phyloP scores from a whole-genome alignment of 106 monocot species.

The Dendrobium chrysotoxum region DNA sequence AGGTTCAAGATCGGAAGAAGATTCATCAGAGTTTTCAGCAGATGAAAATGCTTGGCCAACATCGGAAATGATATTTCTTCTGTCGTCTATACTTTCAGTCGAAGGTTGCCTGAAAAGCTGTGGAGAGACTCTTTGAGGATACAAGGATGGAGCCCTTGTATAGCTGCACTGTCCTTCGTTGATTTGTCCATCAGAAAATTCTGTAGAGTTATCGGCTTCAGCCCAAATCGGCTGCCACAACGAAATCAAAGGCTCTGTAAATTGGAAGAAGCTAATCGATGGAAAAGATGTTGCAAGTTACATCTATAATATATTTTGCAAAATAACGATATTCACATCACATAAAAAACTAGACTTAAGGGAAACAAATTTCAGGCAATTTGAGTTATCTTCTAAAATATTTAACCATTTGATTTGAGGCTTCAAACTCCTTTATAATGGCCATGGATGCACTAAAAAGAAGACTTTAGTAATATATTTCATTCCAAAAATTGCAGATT shows the following conservation, averaged over 20 bases:
- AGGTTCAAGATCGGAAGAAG: constrained; percentile 26
- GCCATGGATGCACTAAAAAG: too few species aligned
- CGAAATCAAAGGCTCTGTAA: constrained; percentile 1
- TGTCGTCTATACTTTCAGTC: not conserved
- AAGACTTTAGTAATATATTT: too few species aligned
- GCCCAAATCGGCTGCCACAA: constrained; percentile 41
- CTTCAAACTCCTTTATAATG: too few species aligned
- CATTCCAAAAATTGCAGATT: too few species aligned
- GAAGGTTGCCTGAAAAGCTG: constrained; percentile 17
- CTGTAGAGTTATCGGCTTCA: constrained; percentile 20
- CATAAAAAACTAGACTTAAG: not conserved
- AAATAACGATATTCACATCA: not conserved
- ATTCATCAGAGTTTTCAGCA: constrained; percentile 15
- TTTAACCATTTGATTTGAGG: too few species aligned
- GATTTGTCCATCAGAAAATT: constrained; percentile 10
- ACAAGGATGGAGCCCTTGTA: constrained; percentile 6
- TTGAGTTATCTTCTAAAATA: too few species aligned
- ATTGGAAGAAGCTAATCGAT: not conserved
- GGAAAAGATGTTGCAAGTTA: not conserved
- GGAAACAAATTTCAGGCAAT: too few species aligned
- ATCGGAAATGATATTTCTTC: constrained; percentile 1
- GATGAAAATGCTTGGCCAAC: constrained; percentile 2
- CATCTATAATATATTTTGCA: not conserved
- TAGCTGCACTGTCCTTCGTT: constrained; percentile 7
- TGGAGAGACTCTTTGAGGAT: constrained; percentile 31